Percentiles rank a stretch among this genome's conserved stretches.
Evolutionary conservation across 768 basidiomycete species (phyloP).

Genomic region (Leucosporidium scottii): DNA sequence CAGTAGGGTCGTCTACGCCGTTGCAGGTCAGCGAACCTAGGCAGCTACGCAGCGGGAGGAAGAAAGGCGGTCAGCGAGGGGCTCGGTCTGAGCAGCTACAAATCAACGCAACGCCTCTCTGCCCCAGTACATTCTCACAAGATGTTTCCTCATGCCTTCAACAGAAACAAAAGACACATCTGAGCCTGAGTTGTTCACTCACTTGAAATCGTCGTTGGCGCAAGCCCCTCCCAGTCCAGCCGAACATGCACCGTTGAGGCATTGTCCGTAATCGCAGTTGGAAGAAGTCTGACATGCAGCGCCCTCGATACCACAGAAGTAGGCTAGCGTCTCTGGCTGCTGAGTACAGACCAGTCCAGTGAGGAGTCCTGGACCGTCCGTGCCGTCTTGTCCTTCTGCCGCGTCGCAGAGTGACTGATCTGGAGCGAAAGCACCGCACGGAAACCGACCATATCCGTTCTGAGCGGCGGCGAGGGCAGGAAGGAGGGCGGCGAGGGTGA

Average conservation of each 20-base stretch:
- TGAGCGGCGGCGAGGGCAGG: slow-evolving; percentile 12
- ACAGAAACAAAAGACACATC: no score
- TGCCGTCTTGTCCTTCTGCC: background rate
- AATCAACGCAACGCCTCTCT: no score
- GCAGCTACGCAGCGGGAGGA: no score
- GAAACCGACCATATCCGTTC: background rate
- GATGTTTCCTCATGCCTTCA: no score
- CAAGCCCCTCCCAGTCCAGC: background rate
- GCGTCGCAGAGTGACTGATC: no score
- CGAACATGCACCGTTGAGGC: no score
- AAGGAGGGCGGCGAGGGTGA: slow-evolving; percentile 9
- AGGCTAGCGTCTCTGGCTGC: background rate
- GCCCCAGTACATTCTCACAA: no score
- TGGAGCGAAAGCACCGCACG: no score
- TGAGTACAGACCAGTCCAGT: background rate
- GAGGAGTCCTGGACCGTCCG: slow-evolving; percentile 6
- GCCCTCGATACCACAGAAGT: slow-evolving; percentile 16
- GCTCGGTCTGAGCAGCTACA: no score
- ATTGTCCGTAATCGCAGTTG: background rate
- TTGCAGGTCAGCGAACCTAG: slow-evolving; percentile 16
- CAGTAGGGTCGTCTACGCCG: background rate
- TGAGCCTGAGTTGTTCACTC: no score
- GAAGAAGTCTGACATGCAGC: slow-evolving; percentile 4
- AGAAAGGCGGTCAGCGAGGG: no score
- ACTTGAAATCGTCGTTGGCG: background rate